These are phyloP conservation scores for Pilasporangium apinafurcum DNA, from an alignment of 352 stramenopile species.

Conservation along the genomic window DNA sequence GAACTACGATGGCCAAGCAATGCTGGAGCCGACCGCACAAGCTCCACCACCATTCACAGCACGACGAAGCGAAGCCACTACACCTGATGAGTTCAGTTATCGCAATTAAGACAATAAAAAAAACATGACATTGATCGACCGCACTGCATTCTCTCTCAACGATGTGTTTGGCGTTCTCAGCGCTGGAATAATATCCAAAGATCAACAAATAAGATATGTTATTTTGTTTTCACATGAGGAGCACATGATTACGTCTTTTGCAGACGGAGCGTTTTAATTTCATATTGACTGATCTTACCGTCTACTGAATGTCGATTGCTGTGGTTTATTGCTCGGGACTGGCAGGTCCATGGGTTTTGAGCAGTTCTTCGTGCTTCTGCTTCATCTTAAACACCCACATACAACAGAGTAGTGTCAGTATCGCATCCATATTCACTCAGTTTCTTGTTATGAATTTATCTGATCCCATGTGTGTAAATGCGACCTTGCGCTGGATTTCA, in stretches of 20 bases:
- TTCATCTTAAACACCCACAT: slow-evolving; percentile 24
- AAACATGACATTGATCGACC: too few species aligned
- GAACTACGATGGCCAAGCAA: slow-evolving; percentile 64
- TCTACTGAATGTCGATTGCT: slow-evolving; percentile 9
- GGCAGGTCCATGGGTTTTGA: background rate
- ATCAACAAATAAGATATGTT: too few species aligned
- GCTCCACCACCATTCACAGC: slow-evolving; percentile 27
- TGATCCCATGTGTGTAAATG: background rate
- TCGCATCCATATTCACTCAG: background rate
- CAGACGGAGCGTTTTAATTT: too few species aligned
- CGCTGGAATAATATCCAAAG: too few species aligned
- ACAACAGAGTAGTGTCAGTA: background rate
- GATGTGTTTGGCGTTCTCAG: too few species aligned
- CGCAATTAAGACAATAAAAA: slow-evolving; percentile 26
- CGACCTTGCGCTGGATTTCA: slow-evolving; percentile 71
- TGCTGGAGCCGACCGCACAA: slow-evolving; percentile 6
- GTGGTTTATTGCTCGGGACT: background rate
- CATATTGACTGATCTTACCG: too few species aligned
- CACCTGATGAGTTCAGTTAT: slow-evolving; percentile 24
- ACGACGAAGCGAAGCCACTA: slow-evolving; percentile 19
- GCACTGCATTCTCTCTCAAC: too few species aligned
- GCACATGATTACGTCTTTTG: too few species aligned
- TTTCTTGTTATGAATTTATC: background rate
- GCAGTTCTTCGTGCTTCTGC: slow-evolving; percentile 38
- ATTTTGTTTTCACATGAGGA: too few species aligned